Evolutionary conservation across 352 stramenopile genomes (phyloP).

Genomic region (Globisporangium paddicum): DNA sequence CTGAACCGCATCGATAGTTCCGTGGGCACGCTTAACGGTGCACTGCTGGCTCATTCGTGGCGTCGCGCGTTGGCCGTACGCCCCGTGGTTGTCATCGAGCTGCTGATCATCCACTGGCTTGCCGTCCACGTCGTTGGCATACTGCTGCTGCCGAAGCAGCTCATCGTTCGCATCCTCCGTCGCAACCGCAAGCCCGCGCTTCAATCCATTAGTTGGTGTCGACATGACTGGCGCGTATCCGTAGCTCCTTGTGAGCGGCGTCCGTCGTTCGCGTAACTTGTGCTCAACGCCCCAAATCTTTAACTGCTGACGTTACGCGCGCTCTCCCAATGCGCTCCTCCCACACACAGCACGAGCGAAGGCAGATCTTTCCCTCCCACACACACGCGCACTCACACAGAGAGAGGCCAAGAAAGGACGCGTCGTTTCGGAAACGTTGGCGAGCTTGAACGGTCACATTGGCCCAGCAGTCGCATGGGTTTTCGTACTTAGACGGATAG

Average conservation of each 20-base stretch:
- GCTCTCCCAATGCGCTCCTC: neutral
- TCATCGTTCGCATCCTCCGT: neutral
- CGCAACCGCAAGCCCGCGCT: neutral
- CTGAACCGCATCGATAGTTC: conserved; percentile 8
- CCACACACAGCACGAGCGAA: conserved; percentile 3
- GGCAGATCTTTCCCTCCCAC: neutral
- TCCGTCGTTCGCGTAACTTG: conserved; percentile 20
- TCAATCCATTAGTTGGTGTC: neutral
- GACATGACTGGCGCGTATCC: neutral
- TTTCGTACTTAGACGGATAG: no score
- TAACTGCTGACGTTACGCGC: conserved; percentile 14
- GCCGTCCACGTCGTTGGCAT: neutral
- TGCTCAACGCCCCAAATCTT: conserved; percentile 12
- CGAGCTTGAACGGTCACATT: no score
- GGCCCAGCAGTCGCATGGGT: no score
- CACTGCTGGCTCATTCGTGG: neutral
- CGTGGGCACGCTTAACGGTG: conserved; percentile 12
- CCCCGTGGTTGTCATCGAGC: neutral
- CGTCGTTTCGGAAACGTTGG: no score
- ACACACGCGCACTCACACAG: no score
- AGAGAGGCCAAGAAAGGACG: neutral
- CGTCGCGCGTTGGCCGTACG: neutral
- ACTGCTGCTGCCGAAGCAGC: neutral
- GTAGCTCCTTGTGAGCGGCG: no score
- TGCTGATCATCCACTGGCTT: no score